phyloP scores from a whole-genome alignment of 2,329 filamentous ascomycete genomes.

The Botrytis fragariae region DNA sequence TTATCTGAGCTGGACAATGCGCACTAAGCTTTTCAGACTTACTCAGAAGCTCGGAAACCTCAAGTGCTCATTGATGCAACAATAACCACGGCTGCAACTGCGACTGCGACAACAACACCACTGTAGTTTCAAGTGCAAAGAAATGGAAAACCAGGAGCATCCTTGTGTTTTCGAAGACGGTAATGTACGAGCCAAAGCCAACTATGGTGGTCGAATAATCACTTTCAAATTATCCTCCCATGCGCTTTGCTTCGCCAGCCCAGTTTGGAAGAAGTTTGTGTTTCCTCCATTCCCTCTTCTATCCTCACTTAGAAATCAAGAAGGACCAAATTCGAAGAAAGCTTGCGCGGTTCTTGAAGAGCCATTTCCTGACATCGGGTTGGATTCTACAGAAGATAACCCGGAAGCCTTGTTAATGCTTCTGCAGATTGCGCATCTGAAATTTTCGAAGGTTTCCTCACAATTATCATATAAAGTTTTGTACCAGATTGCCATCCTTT shows the following conservation, averaged over 20 bases:
- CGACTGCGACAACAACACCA: neutral
- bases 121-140: neutral
- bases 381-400: neutral
- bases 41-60: neutral
- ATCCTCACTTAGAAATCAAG: neutral
- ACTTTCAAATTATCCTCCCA: neutral
- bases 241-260: neutral
- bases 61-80: neutral
- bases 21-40: neutral
- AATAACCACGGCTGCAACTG: neutral
- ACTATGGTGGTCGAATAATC: neutral
- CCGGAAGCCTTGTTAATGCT: neutral
- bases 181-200: neutral
- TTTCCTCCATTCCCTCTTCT: neutral
- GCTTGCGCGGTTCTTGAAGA: neutral
- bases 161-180: neutral
- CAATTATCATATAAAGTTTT: neutral
- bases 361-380: neutral
- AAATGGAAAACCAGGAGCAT: neutral
- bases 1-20: neutral
- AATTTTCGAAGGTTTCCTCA: neutral
- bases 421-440: neutral
- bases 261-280: neutral
- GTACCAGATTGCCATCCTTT: neutral
- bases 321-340: neutral